These are phyloP conservation scores for Diaporthe caulivora DNA, from an alignment of 2,329 filamentous ascomycete species.

Conservation along the genomic window DNA sequence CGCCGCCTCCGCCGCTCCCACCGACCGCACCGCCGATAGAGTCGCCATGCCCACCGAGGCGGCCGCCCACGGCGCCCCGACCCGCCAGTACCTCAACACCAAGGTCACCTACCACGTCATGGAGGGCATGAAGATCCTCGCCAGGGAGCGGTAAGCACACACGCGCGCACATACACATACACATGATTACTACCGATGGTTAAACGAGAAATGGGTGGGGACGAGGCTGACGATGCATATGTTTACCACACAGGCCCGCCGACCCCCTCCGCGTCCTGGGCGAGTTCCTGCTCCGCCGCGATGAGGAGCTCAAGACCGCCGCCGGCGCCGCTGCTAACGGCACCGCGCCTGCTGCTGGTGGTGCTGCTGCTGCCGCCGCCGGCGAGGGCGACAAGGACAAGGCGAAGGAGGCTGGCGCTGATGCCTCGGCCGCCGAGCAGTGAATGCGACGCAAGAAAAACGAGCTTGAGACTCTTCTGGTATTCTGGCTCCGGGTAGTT, in stretches of 20 bases:
- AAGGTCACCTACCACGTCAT: constrained; percentile 77
- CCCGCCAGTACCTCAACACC: constrained; percentile 77
- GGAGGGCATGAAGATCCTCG: constrained; percentile 81
- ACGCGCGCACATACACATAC: too few species aligned
- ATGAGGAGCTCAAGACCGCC: constrained; percentile 69
- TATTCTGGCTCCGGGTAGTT: too few species aligned
- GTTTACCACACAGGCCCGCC: constrained; percentile 62
- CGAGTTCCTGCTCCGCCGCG: constrained; percentile 77
- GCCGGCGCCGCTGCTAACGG: constrained; percentile 1
- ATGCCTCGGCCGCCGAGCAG: constrained; percentile 10
- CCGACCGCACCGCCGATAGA: constrained; percentile 53
- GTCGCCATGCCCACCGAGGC: constrained; percentile 71
- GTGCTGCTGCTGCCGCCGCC: constrained; percentile 9
- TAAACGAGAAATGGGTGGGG: too few species aligned
- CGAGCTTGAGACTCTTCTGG: neutral
- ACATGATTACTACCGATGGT: too few species aligned
- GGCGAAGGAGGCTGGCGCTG: neutral
- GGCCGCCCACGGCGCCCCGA: constrained; percentile 74
- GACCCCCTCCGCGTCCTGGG: constrained; percentile 78
- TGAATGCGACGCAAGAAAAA: neutral
- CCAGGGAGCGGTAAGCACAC: constrained; percentile 74
- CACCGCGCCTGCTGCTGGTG: neutral
- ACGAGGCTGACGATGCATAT: too few species aligned
- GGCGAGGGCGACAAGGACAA: constrained; percentile 33
- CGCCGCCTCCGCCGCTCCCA: constrained; percentile 66